Percentiles rank a stretch among this genome's conserved stretches.
Evolutionary conservation across 371 early-diverging fungal genomes (phyloP).

Genomic region (Rhizopus delemar): DNA sequence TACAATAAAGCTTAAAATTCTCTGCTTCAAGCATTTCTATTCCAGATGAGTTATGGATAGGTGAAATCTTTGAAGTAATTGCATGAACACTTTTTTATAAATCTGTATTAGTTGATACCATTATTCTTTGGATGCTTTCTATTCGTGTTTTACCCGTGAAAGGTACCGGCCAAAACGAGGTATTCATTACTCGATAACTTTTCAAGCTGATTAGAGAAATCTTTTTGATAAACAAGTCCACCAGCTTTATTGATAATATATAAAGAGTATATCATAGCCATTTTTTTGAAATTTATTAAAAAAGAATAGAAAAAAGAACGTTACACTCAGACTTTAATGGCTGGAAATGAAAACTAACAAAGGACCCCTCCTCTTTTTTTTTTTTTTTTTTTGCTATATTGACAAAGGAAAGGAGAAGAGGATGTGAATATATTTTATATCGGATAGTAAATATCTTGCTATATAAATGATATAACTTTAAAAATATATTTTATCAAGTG

Average conservation of each 20-base stretch:
- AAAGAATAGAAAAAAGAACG: not conserved
- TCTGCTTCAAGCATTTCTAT: constrained; percentile 92
- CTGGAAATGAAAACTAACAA: too few species aligned
- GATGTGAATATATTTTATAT: too few species aligned
- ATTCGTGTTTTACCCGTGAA: constrained; percentile 76
- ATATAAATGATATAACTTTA: too few species aligned
- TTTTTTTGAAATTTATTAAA: constrained; percentile 27
- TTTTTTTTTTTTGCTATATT: too few species aligned
- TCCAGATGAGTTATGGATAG: constrained; percentile 78
- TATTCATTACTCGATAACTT: constrained; percentile 93
- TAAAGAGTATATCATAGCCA: constrained; percentile 78
- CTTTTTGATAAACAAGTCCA: constrained; percentile 91
- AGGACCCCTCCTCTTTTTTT: too few species aligned
- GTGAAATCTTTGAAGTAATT: constrained; percentile 92
- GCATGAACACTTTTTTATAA: constrained; percentile 81
- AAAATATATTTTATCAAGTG: too few species aligned
- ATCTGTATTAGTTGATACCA: not conserved
- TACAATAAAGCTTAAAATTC: constrained; percentile 87
- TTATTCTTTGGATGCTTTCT: not conserved
- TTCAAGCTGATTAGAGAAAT: constrained; percentile 79
- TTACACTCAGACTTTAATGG: not conserved
- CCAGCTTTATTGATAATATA: constrained; percentile 97
- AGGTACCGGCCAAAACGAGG: constrained; percentile 94
- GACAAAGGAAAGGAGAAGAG: too few species aligned
- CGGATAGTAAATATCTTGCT: too few species aligned